Conservation (phyloP, 257 asterid genomes). For the Solanum clarkiae region DNA sequence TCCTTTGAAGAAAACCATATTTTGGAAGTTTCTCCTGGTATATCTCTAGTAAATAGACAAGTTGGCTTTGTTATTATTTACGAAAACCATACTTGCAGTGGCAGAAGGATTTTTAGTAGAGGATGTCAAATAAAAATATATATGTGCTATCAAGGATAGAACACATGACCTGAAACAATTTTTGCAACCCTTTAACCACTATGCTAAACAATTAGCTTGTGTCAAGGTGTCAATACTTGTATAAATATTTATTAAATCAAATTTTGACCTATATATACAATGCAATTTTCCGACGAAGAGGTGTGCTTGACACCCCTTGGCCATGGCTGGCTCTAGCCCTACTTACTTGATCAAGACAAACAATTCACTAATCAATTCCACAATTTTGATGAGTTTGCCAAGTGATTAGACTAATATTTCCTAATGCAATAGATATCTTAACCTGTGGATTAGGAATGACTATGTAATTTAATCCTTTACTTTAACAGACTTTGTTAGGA, state of each 20-base stretch:
- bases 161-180: too few relatives aligned
- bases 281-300: too few relatives aligned
- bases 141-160: too few relatives aligned
- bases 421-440: neutral
- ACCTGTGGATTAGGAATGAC: neutral
- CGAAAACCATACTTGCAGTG: neutral
- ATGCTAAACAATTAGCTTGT: too few relatives aligned
- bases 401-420: neutral
- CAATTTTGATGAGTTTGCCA: neutral
- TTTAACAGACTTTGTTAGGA: neutral
- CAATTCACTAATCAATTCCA: neutral
- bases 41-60: neutral
- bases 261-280: too few relatives aligned
- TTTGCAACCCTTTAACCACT: too few relatives aligned
- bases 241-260: too few relatives aligned
- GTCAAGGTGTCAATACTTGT: too few relatives aligned
- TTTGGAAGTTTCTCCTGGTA: neutral
- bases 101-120: too few relatives aligned
- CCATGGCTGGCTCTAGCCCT: too few relatives aligned
- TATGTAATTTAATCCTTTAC: neutral
- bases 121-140: too few relatives aligned
- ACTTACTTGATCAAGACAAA: neutral
- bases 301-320: too few relatives aligned
- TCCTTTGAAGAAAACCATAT: neutral
- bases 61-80: neutral